phyloP scores from a whole-genome alignment of 352 stramenopile species.

The Phytophthora pisi region DNA sequence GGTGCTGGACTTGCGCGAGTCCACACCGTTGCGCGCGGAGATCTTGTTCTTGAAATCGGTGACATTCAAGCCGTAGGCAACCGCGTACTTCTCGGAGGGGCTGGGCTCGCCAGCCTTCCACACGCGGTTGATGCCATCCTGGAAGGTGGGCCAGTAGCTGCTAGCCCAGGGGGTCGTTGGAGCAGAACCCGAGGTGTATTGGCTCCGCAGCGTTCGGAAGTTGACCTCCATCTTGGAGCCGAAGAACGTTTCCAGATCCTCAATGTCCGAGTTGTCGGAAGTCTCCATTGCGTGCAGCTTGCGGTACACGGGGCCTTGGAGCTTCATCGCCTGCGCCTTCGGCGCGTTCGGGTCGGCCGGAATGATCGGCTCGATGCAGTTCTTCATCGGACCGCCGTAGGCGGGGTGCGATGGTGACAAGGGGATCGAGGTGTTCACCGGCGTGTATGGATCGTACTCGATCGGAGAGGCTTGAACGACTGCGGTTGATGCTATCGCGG shows the following conservation, averaged over 20 bases:
- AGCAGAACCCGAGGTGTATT: slow-evolving; percentile 21
- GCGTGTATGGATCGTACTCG: slow-evolving; percentile 36
- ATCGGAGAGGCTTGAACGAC: slow-evolving; percentile 21
- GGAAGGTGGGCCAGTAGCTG: slow-evolving; percentile 63
- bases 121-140: slow-evolving; percentile 60
- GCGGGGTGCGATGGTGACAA: slow-evolving; percentile 37
- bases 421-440: slow-evolving; percentile 25
- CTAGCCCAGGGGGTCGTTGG: slow-evolving; percentile 39
- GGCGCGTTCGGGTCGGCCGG: slow-evolving; percentile 22
- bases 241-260: slow-evolving; percentile 39
- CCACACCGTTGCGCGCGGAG: slow-evolving; percentile 35
- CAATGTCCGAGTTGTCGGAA: slow-evolving; percentile 30
- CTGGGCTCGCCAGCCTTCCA: slow-evolving; percentile 36
- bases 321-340: slow-evolving; percentile 1
- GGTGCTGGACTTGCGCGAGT: slow-evolving; percentile 20
- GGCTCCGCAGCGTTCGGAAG: slow-evolving; percentile 28
- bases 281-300: slow-evolving; percentile 27
- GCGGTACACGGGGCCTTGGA: slow-evolving; percentile 15
- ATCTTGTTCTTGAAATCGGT: slow-evolving; percentile 39
- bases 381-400: slow-evolving; percentile 27
- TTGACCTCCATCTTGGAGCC: slow-evolving; percentile 39
- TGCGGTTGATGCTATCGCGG: not conserved
- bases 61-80: slow-evolving; percentile 36
- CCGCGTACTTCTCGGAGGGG: slow-evolving; percentile 49
- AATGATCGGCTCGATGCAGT: slow-evolving; percentile 27